These are phyloP conservation scores for Fraxinus quadrangulata DNA, from an alignment of 257 asterid genomes.

Conservation along the genomic window DNA sequence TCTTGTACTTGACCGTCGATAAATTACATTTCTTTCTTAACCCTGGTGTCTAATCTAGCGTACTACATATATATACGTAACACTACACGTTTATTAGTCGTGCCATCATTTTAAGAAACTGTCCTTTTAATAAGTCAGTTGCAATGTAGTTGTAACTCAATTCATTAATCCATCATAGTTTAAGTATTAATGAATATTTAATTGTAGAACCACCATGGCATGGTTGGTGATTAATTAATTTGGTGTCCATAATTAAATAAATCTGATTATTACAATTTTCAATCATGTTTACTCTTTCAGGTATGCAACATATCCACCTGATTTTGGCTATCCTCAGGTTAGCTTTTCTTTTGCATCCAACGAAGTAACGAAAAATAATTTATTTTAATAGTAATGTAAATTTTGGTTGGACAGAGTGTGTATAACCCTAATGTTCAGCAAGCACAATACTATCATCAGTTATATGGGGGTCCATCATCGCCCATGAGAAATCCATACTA, in stretches of 20 bases:
- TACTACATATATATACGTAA: background rate
- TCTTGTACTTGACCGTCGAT: too few species aligned
- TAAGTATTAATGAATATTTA: background rate
- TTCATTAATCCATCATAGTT: background rate
- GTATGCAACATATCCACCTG: conserved; percentile 70
- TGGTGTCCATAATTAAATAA: background rate
- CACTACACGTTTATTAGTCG: background rate
- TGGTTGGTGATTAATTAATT: background rate
- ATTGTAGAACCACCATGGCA: background rate
- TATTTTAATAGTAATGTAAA: background rate
- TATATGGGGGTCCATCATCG: conserved; percentile 63
- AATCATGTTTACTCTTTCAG: conserved; percentile 34
- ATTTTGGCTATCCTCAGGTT: conserved; percentile 77
- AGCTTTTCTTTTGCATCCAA: background rate
- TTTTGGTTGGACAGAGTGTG: conserved; percentile 49
- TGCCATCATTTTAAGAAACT: background rate
- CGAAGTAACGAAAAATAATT: too few species aligned
- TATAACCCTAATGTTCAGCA: conserved; percentile 76
- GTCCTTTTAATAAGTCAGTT: conserved; percentile 1
- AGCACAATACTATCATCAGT: conserved; percentile 68
- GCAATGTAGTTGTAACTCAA: conserved; percentile 19
- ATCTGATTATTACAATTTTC: background rate
- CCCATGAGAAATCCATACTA: conserved; percentile 64
- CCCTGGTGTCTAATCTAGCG: background rate
- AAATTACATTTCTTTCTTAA: background rate